Evolutionary conservation across 306 rosid species (phyloP), one percentile per base, ranked within the genome.

Genomic region (Cajanus cajan): DNA sequence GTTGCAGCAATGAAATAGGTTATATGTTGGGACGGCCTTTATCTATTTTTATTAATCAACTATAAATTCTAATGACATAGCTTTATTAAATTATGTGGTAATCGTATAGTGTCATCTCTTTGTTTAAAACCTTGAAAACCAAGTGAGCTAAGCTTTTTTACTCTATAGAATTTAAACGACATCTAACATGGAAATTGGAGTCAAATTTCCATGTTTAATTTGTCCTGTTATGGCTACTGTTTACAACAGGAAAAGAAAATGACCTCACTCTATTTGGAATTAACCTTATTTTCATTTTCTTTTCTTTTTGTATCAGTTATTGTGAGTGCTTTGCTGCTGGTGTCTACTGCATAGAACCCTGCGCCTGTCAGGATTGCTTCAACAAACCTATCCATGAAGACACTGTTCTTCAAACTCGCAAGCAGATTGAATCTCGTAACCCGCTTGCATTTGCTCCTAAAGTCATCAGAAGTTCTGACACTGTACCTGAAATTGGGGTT

Each of bases 371-470:
- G 81, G 94, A 91, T 6, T 96, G 99, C 88, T 89, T 83, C 87
- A 96, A 96, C 91, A 91, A 88, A 65, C 97, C 94, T 71, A 80
- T 88, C 52, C 89, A 93, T 78, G 91, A 89, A 84, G 91, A 93
- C 16, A 91, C 86, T 8, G 97, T 96, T 79, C 93, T 96, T 77
- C 87, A 90, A 78, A 88, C 97, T 84, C 99, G 98, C 77, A 90
- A 86, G 80, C 96, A 89, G 82, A 91, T 93, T 21, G 94, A 89
- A 77, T 89, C 96, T 82, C 99, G 97, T 59, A 91, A 96, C 81
- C 98, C 98, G 6, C 96, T 89, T 80, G 99, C 99, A 47, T 96
- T 96, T 90, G 93, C 98, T 86, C 98, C 99, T 7, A 96, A 91
- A 96, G 99, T 96, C 88, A 93, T 90, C 24, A 82, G 91, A 85